Evolutionary conservation across 208 protist species (phyloP), one percentile per base, ranked within the genome.

Genomic region (Acanthamoeba healyi): DNA sequence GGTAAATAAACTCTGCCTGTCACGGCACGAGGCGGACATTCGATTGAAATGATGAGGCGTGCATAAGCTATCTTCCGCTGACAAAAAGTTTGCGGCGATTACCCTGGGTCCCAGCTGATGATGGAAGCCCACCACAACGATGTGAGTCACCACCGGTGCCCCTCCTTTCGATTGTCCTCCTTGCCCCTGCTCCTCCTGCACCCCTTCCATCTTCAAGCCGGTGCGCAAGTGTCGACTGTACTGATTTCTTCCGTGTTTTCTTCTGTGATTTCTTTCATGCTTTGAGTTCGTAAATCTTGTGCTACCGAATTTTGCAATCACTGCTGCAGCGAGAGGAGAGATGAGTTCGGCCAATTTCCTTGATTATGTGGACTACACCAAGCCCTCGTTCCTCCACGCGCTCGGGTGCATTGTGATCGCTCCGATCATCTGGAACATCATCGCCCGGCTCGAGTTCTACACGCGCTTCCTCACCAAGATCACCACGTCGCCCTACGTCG

Each of bases 361-460:
- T 2, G 63, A 77, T 32, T 77, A 56, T 12, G 32, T 94, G 42
- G 72, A 94, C 67, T 94, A 86, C 65, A 86, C 89, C 26, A 84
- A 94, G 54, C 49, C 65, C 19, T 65, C 91, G n/a, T 88, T 94
- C 70, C 46, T 72, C 36, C 74, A 84, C 22, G 96, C 97, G 1
- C 94, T 94, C 34, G 61, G 96, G 12, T 96, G 94, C 32, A 98
- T 98, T 67, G 96, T 97, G 0, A 95, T 96, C 2, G 93, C 96
- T 15, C 98, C 98, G 63, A 94, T 94, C 22, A 95, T 97, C 63
- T 99, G 98, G 98, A 99, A 99, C 94, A 96, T 98, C 44, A 84
- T 98, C 22, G 98, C 98, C 4, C 96, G 98, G 36, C 96, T 96
- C 44, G 98, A 99, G 95, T 99, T 98, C 89, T 95, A 95, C 49